These are phyloP conservation scores for Penicillium sp. DNA, from an alignment of 2,329 filamentous ascomycete genomes.

Conservation along the genomic window DNA sequence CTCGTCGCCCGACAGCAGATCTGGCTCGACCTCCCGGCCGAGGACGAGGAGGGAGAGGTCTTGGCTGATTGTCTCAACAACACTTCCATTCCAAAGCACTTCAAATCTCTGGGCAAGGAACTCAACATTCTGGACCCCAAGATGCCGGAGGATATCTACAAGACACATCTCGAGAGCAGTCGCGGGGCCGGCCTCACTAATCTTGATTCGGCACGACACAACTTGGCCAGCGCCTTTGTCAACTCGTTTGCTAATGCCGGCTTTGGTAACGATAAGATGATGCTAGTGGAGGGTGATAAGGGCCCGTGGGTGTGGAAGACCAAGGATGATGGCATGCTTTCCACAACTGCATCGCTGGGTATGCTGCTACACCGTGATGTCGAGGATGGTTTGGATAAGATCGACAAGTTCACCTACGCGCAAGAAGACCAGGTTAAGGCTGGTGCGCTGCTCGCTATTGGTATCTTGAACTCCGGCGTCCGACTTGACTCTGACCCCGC, in stretches of 20 bases:
- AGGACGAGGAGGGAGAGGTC: slow-evolving; percentile 67
- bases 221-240: slow-evolving; percentile 91
- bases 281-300: slow-evolving; percentile 86
- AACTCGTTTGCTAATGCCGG: slow-evolving; percentile 97
- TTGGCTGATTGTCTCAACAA: slow-evolving; percentile 84
- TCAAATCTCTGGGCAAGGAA: slow-evolving; percentile 91
- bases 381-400: slow-evolving; percentile 85
- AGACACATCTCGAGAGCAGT: slow-evolving; percentile 95
- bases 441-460: slow-evolving; percentile 86
- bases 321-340: slow-evolving; percentile 96
- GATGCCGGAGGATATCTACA: slow-evolving; percentile 98
- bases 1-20: slow-evolving; percentile 89
- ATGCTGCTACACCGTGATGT: slow-evolving; percentile 92
- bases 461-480: slow-evolving; percentile 93
- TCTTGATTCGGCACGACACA: slow-evolving; percentile 91
- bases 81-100: slow-evolving; percentile 82
- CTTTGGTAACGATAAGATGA: slow-evolving; percentile 95
- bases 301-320: slow-evolving; percentile 98
- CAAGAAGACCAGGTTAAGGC: slow-evolving; percentile 82
- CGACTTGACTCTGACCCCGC: slow-evolving; percentile 86
- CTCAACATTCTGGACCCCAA: slow-evolving; percentile 96
- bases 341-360: slow-evolving; percentile 88
- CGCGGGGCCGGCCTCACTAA: slow-evolving; percentile 91
- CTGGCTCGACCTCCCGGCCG: slow-evolving; percentile 65
- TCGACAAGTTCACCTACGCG: slow-evolving; percentile 90